phyloP scores from a whole-genome alignment of 139 green algal genomes.

The Mesotaenium endlicherianum region DNA sequence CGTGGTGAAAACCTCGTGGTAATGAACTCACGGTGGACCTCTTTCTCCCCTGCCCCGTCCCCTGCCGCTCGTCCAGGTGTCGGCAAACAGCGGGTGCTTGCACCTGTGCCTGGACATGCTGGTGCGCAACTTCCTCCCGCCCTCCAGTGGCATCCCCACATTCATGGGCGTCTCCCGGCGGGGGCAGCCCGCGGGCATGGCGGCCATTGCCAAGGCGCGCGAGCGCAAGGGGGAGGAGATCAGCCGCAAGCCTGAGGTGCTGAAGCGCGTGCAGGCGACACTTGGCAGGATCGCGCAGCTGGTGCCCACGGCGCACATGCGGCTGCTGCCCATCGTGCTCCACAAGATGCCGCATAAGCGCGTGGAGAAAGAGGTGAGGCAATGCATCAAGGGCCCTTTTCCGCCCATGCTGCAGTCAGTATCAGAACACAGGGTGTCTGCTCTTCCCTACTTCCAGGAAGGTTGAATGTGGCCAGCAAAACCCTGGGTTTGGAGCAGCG shows the following conservation, averaged over 20 bases:
- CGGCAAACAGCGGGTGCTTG: constrained; percentile 20
- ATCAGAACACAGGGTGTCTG: no score
- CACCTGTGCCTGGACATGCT: constrained; percentile 35
- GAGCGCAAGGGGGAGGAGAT: constrained; percentile 23
- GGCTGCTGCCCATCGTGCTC: constrained; percentile 31
- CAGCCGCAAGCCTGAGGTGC: background rate
- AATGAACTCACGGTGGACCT: no score
- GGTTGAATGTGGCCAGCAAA: no score
- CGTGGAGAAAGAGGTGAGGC: constrained; percentile 27
- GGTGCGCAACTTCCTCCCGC: constrained; percentile 41
- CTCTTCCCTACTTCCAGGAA: no score
- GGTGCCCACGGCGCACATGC: constrained; percentile 5
- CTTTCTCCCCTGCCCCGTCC: background rate
- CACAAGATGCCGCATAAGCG: constrained; percentile 25
- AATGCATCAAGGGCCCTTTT: no score
- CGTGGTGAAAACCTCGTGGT: no score
- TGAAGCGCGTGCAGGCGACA: constrained; percentile 2
- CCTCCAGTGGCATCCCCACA: constrained; percentile 17
- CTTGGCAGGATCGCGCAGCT: background rate
- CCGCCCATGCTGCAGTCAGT: no score
- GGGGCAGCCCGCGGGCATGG: background rate
- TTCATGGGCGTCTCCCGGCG: constrained; percentile 19
- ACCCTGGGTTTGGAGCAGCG: no score
- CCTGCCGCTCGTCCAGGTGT: background rate
- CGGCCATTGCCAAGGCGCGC: constrained; percentile 8